A percentile compares a stretch with the other conserved stretches of the same genome.
phyloP scores from a whole-genome alignment of 139 green algal genomes.

The Coelastrella sp. region DNA sequence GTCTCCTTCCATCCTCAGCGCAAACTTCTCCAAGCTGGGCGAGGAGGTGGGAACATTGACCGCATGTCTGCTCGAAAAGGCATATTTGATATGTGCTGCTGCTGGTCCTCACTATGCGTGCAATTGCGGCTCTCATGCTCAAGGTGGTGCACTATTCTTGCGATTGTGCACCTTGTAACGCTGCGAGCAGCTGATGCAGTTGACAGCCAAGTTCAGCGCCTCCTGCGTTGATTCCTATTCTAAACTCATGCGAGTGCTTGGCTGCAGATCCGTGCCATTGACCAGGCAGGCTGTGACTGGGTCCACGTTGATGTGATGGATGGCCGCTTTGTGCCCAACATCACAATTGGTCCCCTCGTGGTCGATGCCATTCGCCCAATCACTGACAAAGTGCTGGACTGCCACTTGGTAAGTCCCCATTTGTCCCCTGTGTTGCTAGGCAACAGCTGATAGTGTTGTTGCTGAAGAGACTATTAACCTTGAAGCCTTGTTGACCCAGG shows the following conservation, averaged over 20 bases:
- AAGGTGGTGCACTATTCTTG: neutral
- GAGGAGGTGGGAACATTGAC: conserved; percentile 76
- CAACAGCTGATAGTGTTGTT: too few species aligned
- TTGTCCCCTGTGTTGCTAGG: too few species aligned
- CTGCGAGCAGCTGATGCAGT: neutral
- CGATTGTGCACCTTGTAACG: neutral
- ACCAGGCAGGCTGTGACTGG: conserved; percentile 96
- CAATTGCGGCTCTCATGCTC: neutral
- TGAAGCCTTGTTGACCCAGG: too few species aligned
- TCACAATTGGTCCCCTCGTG: conserved; percentile 98
- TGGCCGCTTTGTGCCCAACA: conserved; percentile 98
- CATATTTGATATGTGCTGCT: neutral
- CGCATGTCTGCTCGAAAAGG: neutral
- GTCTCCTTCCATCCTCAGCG: conserved; percentile 95
- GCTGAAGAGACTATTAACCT: too few species aligned
- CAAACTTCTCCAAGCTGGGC: conserved; percentile 96
- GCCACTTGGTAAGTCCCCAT: conserved; percentile 83
- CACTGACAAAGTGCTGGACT: conserved; percentile 96
- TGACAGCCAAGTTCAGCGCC: too few species aligned
- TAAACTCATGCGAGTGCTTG: neutral
- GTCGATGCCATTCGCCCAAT: conserved; percentile 96
- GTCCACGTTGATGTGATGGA: conserved; percentile 98
- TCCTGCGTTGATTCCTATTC: neutral
- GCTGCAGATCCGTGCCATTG: conserved; percentile 89
- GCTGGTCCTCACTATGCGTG: neutral